phyloP scores from a whole-genome alignment of 2,329 filamentous ascomycete species.

The Graphiopsis chlorocephala region DNA sequence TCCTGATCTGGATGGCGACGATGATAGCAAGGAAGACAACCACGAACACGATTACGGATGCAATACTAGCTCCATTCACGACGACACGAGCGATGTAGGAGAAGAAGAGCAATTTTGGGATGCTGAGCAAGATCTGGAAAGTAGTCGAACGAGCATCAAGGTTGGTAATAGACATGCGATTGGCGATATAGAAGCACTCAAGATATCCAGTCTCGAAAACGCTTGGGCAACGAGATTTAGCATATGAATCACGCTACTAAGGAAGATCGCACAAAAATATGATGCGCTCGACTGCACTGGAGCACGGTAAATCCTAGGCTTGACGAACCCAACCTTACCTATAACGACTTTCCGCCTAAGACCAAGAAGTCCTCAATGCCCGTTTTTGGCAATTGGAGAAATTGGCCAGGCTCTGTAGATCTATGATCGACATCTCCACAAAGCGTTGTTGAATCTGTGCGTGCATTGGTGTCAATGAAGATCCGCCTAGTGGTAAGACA shows the following conservation, averaged over 20 bases:
- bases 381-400: background rate
- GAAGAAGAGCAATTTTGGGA: background rate
- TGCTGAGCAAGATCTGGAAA: background rate
- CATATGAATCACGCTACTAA: too few species aligned
- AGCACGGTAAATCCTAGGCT: background rate
- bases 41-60: background rate
- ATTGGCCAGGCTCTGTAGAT: background rate
- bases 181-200: background rate
- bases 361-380: background rate
- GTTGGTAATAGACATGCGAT: background rate
- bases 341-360: background rate
- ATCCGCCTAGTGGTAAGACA: too few species aligned
- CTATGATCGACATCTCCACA: background rate
- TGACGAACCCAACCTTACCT: background rate
- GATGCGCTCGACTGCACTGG: background rate
- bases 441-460: background rate
- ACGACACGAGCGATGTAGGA: background rate
- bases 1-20: background rate
- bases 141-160: background rate
- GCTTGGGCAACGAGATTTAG: too few species aligned
- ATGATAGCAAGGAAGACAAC: too few species aligned
- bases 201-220: too few species aligned
- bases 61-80: background rate
- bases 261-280: background rate
- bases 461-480: too few species aligned